Conservation (phyloP, 306 rosid species). For the Dryas octopetala region DNA sequence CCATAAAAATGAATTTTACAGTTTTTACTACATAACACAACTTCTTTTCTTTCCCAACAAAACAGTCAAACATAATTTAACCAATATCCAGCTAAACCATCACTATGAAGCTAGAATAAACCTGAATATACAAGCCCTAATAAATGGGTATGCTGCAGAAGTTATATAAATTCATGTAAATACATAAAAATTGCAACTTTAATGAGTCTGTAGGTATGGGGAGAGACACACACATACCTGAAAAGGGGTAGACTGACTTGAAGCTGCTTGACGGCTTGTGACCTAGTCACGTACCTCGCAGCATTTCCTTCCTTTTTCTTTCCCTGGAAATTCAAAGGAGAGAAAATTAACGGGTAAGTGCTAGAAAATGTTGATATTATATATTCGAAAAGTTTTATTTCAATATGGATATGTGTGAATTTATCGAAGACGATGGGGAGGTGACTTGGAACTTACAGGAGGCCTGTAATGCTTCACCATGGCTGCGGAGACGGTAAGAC, state of each 20-base stretch:
- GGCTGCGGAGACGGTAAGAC: not conserved
- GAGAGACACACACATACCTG: slow-evolving; percentile 45
- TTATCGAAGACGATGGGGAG: not conserved
- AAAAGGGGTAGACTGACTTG: slow-evolving; percentile 79
- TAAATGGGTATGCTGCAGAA: not conserved
- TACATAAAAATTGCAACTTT: not conserved
- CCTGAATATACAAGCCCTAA: not conserved
- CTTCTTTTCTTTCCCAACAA: not conserved
- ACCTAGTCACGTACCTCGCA: slow-evolving; percentile 76
- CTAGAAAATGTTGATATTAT: not conserved
- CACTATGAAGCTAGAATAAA: not conserved
- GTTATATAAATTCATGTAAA: not conserved
- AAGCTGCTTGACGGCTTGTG: slow-evolving; percentile 85
- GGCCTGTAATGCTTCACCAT: slow-evolving; percentile 88
- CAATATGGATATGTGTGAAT: not conserved
- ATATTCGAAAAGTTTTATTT: not conserved
- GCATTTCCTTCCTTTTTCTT: slow-evolving; percentile 98
- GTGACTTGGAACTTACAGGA: slow-evolving; percentile 41
- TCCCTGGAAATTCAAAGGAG: slow-evolving; percentile 46
- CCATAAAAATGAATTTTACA: slow-evolving; percentile 18
- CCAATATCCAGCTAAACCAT: not conserved
- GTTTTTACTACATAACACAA: not conserved
- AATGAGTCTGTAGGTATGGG: not conserved
- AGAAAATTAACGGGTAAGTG: not conserved
- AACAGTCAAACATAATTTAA: too few relatives aligned